Base-by-base conservation (phyloP, 1,139 yeast species). In the Yamadazyma friedrichii region DNA sequence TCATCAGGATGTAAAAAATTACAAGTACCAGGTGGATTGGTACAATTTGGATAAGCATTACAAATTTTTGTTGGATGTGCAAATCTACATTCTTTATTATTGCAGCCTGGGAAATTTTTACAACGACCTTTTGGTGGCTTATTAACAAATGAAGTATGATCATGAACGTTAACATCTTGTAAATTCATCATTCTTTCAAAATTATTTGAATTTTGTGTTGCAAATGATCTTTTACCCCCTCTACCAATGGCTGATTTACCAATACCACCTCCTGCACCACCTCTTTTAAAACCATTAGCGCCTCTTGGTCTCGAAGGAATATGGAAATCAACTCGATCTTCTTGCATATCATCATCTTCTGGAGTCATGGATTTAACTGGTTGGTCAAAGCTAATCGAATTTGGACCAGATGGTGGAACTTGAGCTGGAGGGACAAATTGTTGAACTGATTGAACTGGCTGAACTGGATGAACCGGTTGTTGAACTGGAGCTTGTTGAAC, bases 61-160 rank as follows among this genome's bases (percentile, higher is more conserved):
- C 96, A 88, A 10, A 72, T 72, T 52, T 76, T 84, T 2, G 88
- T 80, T 20, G 96, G 96, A 62, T 88, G 96, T 2, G 89, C 78
- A 55, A 76, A 82, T 41, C 73, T 76, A 61, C 96, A 88, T 39
- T 79, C 78, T 56, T 70, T 79, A 42, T 78, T 76, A 40, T 72
- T 62, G 65, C 96, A 88, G 55, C 82, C 78, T 27, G 96, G 96
- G 67, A 87, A 87, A 42, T 82, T 76, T 28, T 74, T 72, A 60
- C 96, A 88, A 59, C 96, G 79, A 33, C 84, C 84, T 48, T 74
- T 76, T 38, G 78, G 64, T 35, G 79, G 70, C 56, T 74, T 68
- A 12, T 59, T 59, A 15, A 55, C 58, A 48, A 61, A 61, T 42
- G 58, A 58, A 15, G 58, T 57, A 24, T 55, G 52, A 31, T 51